These are phyloP conservation scores for Eucalyptus cladocalyx DNA, from an alignment of 345 rosid species.

Conservation along the genomic window DNA sequence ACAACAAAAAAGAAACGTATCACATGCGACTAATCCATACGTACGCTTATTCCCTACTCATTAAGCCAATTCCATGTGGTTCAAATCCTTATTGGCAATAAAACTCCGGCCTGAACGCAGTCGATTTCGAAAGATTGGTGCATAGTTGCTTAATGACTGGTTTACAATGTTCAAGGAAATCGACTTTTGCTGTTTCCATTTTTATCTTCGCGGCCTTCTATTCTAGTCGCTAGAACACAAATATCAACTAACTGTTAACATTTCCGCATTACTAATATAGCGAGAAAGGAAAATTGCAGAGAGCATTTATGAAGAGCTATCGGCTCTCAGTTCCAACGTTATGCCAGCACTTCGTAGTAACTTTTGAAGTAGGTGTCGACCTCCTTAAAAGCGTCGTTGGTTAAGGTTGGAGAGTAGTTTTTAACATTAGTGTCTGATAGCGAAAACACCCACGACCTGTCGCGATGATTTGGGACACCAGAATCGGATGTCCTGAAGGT, in stretches of 20 bases:
- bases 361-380: neutral
- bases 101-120: no score
- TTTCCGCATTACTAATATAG: neutral
- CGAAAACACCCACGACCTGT: neutral
- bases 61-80: no score
- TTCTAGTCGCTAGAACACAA: neutral
- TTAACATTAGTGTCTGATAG: neutral
- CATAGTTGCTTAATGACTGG: neutral
- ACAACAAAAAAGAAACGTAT: neutral
- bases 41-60: no score
- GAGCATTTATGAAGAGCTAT: neutral
- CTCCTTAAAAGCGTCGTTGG: neutral
- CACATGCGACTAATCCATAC: neutral
- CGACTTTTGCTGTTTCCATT: neutral
- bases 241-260: neutral
- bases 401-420: neutral
- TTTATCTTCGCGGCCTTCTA: neutral
- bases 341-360: neutral
- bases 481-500: neutral
- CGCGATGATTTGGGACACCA: no score
- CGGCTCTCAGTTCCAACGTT: neutral
- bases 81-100: no score
- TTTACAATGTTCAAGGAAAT: neutral
- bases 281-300: neutral
- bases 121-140: neutral